Evolutionary conservation across 805 yeast genomes (phyloP), one percentile per base, ranked within the genome.

Genomic region (Metschnikowia bowlesiae): DNA sequence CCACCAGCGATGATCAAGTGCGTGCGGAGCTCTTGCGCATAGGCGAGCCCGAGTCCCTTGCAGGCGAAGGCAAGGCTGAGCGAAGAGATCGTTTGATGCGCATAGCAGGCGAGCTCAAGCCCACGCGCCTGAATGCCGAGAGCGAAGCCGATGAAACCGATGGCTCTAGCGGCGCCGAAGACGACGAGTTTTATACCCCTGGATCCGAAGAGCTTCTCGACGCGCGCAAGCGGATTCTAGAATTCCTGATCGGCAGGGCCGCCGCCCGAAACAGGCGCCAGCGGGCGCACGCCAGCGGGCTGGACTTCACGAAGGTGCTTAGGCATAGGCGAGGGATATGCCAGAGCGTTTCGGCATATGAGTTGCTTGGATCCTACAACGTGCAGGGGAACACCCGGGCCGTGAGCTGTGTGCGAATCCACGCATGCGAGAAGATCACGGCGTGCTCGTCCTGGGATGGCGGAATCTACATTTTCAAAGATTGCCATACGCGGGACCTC

Each of bases 381-480:
- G 79, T 84, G 1, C 61, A 62, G 37, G 68, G 69, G 9, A 82
- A 87, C 18, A 72, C 76, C 3, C 71, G 97, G 50, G 89, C 96
- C 4, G 74, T 87, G 0, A 84, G 96, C 0, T 63, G 73, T 2
- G 80, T 84, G 0, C 58, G 80, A 6, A 72, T 80, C 51, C 71
- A 81, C 4, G 66, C 69, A 0, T 62, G 70, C 46, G 64, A 69
- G 4, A 39, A 58, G 1, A 46, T 54, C 2, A 65, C 87, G 2
- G 85, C 89, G 0, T 72, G 82, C 11, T 94, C 90, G 0, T 86
- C 94, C 35, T 92, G 98, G 97, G 81, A 84, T 53, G 97, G 97
- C 3, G 73, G 74, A 29, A 57, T 89, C 5, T 77, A 75, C 53
- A 53, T 88, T 1, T 39, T 85, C n/a, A 37, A 39, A 9, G 44